These are phyloP conservation scores for Cladophialophora chaetospira DNA, from an alignment of 2,329 filamentous ascomycete genomes.

Conservation along the genomic window DNA sequence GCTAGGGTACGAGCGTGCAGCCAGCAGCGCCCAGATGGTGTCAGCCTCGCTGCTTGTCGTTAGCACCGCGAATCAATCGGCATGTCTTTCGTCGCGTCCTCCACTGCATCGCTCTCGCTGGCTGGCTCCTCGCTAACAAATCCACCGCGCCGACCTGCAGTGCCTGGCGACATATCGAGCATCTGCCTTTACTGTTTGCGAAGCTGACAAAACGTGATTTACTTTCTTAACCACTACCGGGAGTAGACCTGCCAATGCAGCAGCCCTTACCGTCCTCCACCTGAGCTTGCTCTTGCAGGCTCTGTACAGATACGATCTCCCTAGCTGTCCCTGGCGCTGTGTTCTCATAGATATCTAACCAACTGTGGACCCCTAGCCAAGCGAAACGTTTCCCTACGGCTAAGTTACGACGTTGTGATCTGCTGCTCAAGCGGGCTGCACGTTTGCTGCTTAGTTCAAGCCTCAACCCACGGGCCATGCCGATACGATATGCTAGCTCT, in stretches of 20 bases:
- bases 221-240: too few relatives aligned
- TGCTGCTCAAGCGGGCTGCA: slow-evolving; percentile 19
- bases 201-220: background rate
- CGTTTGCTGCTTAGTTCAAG: slow-evolving; percentile 14
- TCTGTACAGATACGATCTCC: too few relatives aligned
- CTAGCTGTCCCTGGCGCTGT: too few relatives aligned
- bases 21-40: slow-evolving; percentile 1
- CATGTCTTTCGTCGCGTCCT: background rate
- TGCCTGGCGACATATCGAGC: too few relatives aligned
- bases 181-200: background rate
- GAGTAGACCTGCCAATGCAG: too few relatives aligned
- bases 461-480: slow-evolving; percentile 18
- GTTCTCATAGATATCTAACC: slow-evolving; percentile 1
- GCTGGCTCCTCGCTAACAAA: background rate
- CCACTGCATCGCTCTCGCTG: background rate
- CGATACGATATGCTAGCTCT: background rate
- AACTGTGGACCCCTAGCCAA: background rate
- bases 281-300: too few relatives aligned
- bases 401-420: slow-evolving; percentile 10
- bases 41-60: slow-evolving; percentile 16
- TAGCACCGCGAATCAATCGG: background rate
- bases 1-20: background rate
- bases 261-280: too few relatives aligned
- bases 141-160: too few relatives aligned
- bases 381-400: slow-evolving; percentile 8